Base-by-base conservation (phyloP, 257 asterid species). In the Capsicum chinense region DNA sequence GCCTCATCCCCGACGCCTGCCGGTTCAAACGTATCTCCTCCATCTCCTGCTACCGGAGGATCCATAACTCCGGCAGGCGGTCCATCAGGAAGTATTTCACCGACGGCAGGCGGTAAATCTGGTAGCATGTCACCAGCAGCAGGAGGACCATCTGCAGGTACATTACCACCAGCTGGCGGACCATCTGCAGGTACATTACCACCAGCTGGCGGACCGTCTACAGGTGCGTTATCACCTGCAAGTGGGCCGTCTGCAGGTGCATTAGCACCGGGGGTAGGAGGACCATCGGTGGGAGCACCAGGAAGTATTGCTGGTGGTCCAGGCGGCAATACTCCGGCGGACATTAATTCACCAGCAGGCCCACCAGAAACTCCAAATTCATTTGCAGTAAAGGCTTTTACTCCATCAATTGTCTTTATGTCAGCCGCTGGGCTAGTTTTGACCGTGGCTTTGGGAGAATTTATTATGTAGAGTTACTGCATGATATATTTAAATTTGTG, bases 381-480 rank as follows among this genome's bases (percentile, higher is more conserved):
- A 15, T 80, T 83, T 39, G 94, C 92, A 67, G 62, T 87, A 54
- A 81, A 85, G 10, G 84, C 90, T 47, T 83, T 85, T 86, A 73
- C 86, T 76, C 79, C 92, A 33, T 63, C 90, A 35, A 48, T 56
- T 70, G 87, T 85, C 52, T 58, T 88, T 78, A 83, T 66, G 86
- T 64, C 87, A 56, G 83, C 90, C 3, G 87, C 88, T 86, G 84
- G 91, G 11, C 59, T 87, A 47, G 87, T 79, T 60, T 19, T 87
- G 8, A 83, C 83, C 67, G 59, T 74, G 83, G 82, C 83, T 52
- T 79, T 86, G 6, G 83, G 81, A 71, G 88, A 88, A 62, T 79
- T 86, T 57, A 83, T 79, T 83, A 63, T n/a, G 68, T 81, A 47
- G 35, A 66, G 5, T 39, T 62, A 35, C 68, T 74, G 19, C 47